Base-by-base conservation (phyloP, 163 green algal genomes). In the Chlamydomonas reinhardtii region DNA sequence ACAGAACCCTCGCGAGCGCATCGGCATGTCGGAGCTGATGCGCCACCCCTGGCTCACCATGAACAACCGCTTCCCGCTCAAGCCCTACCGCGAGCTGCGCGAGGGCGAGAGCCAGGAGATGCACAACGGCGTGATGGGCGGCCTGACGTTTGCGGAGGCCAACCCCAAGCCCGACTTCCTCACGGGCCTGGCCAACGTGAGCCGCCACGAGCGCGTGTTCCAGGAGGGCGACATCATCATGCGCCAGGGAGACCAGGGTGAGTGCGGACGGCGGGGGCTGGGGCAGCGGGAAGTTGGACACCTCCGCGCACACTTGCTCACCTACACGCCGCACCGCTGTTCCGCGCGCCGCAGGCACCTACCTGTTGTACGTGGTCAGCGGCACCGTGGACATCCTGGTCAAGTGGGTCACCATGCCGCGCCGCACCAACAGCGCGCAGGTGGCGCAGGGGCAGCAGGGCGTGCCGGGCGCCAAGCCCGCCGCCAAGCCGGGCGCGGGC, bases 341-440 rank as follows among this genome's bases (percentile, higher is more conserved):
- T 65, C 59, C 22, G 22, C 84, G 80, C 48, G 32, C n/a, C 29
- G 29, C 92, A 89, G 88, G 92, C 79, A 92, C 84, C 1, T 92
- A 91, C 86, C 83, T 96, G 73, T 68, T 97, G 56, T 96, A 94
- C 92, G 95, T 97, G n/a, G 74, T 96, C 20, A 92, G 93, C 70
- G 95, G 94, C 29, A 91, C 94, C 52, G 93, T 92, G 8, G 93
- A 97, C 54, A 91, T 97, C 56, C 79, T 94, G 48, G 77, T 95
- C 29, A 93, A 92, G 43, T 92, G 84, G 66, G 69, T 66, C 32
- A 78, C 69, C 27, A 34, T 73, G 80, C 80, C 69, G 56, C 80
- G 80, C 24, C 80, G 54, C 69, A 54, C 68, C 4, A 68, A 62
- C 74, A 69, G 76, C 75, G 48, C 48, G 48, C 48, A 56, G 48